These are phyloP conservation scores for Pythium oligandrum DNA, from an alignment of 352 stramenopile genomes.

Conservation along the genomic window DNA sequence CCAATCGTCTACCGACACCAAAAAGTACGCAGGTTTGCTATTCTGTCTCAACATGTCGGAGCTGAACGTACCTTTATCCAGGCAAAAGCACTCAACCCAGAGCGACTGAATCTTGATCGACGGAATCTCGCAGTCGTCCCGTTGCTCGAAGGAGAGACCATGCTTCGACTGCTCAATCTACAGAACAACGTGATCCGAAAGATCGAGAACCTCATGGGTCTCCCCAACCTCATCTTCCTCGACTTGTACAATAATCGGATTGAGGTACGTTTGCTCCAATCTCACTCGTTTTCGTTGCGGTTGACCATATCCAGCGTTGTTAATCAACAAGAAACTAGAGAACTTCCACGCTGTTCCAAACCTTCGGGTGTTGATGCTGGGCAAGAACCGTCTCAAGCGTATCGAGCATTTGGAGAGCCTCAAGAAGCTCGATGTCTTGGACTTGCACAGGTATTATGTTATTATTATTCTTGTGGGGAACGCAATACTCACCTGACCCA, in stretches of 20 bases:
- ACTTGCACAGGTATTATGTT: slow-evolving; percentile 72
- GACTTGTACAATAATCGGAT: slow-evolving; percentile 93
- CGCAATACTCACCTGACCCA: no score
- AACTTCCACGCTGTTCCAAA: slow-evolving; percentile 78
- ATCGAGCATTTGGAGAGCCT: slow-evolving; percentile 86
- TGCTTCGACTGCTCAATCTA: slow-evolving; percentile 86
- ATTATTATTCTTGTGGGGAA: no score
- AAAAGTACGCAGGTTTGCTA: slow-evolving; percentile 27
- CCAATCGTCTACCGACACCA: slow-evolving; percentile 71
- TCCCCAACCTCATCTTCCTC: slow-evolving; percentile 91
- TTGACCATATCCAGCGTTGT: no score
- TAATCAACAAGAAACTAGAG: slow-evolving; percentile 45
- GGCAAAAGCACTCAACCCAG: slow-evolving; percentile 62
- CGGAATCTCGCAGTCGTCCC: slow-evolving; percentile 74
- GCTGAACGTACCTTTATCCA: slow-evolving; percentile 6
- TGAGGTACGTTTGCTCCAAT: slow-evolving; percentile 28
- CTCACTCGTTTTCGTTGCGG: neutral
- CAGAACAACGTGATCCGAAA: slow-evolving; percentile 88
- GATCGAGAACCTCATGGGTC: slow-evolving; percentile 80
- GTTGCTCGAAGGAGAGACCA: slow-evolving; percentile 86
- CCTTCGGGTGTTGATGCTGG: slow-evolving; percentile 90
- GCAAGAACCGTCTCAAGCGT: slow-evolving; percentile 75
- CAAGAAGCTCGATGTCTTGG: slow-evolving; percentile 89
- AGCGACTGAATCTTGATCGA: slow-evolving; percentile 88
- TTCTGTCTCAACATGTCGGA: neutral